Conservation (phyloP, 257 asterid genomes). For the Solanum clarkiae region DNA sequence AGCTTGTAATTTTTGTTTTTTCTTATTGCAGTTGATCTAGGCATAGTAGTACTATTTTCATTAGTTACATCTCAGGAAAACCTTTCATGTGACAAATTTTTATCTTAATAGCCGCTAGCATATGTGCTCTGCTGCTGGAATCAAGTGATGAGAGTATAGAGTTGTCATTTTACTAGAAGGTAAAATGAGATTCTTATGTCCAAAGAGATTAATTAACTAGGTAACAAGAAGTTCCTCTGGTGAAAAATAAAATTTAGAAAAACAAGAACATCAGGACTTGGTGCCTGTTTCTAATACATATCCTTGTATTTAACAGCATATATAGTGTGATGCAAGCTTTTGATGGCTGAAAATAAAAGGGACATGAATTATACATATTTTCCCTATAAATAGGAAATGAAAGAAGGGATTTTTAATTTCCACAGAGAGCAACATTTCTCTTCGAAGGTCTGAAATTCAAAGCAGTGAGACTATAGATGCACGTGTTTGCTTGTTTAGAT, state of each 20-base stretch:
- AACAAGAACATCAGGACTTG: not conserved
- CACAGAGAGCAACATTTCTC: constrained; percentile 47
- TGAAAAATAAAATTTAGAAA: not conserved
- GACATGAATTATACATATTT: not conserved
- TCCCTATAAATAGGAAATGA: not conserved
- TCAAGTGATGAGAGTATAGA: not conserved
- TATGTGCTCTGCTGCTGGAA: not conserved
- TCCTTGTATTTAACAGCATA: not conserved
- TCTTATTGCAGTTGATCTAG: not conserved
- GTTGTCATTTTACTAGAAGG: not conserved
- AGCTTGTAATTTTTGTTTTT: not conserved
- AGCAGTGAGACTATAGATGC: constrained; percentile 61
- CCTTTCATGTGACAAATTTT: not conserved
- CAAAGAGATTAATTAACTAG: not conserved
- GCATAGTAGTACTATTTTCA: not conserved
- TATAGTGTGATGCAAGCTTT: not conserved
- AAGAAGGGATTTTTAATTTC: constrained; percentile 4
- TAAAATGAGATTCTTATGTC: not conserved
- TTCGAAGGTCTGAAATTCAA: constrained; percentile 64
- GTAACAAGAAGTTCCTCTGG: not conserved
- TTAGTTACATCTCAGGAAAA: not conserved
- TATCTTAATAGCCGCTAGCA: not conserved
- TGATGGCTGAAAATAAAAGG: not conserved
- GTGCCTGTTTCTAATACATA: not conserved
- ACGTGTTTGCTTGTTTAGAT: constrained; percentile 45